Evolutionary conservation across 2,329 filamentous ascomycete genomes (phyloP).

Genomic region (Verticillium tricorpus): DNA sequence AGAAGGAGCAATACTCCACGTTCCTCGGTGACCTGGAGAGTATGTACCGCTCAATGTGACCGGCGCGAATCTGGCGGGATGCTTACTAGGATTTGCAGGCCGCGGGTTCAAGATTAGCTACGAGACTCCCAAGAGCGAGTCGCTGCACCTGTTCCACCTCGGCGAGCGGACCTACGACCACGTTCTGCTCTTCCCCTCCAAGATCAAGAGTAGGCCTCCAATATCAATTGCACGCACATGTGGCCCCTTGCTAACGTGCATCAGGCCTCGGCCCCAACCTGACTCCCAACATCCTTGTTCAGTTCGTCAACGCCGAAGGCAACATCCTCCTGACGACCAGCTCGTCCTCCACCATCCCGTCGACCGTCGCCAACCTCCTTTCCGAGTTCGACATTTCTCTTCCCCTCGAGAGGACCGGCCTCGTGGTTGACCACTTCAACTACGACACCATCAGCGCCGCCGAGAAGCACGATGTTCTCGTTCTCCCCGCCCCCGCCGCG

Average conservation of each 20-base stretch:
- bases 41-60: constrained; percentile 29
- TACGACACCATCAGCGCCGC: constrained; percentile 73
- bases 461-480: constrained; percentile 83
- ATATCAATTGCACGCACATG: background rate
- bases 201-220: constrained; percentile 68
- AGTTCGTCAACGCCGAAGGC: constrained; percentile 87
- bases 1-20: constrained; percentile 78
- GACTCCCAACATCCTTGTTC: constrained; percentile 78
- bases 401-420: constrained; percentile 77
- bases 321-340: constrained; percentile 88
- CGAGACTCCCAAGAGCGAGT: constrained; percentile 77
- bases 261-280: constrained; percentile 79
- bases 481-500: constrained; percentile 64
- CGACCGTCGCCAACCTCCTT: constrained; percentile 71
- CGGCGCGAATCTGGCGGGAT: constrained; percentile 14
- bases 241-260: background rate
- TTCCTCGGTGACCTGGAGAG: constrained; percentile 71
- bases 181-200: constrained; percentile 80
- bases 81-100: constrained; percentile 41
- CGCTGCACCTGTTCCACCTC: constrained; percentile 73
- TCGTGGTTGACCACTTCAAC: constrained; percentile 94
- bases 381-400: constrained; percentile 84
- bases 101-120: constrained; percentile 79
- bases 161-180: constrained; percentile 91
- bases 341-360: constrained; percentile 63